Evolutionary conservation across 192 early-diverging fungal species (phyloP).

Genomic region (Gonapodya prolifera): DNA sequence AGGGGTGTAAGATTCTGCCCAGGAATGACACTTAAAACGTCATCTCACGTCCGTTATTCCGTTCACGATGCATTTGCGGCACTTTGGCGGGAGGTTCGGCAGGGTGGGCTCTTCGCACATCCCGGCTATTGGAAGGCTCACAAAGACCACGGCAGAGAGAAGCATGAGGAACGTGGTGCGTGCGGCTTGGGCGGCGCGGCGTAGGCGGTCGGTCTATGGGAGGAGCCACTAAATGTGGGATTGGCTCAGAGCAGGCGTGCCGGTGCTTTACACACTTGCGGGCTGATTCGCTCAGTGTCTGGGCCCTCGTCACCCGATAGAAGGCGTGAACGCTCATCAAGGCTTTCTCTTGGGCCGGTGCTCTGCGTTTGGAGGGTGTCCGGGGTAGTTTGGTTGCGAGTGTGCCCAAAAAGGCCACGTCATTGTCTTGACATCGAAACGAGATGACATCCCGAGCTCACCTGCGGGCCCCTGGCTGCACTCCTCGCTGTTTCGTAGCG

Average conservation of each 20-base stretch:
- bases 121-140: background rate
- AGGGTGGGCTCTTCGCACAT: background rate
- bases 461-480: background rate
- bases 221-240: background rate
- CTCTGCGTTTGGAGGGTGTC: too few species aligned
- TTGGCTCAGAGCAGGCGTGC: background rate
- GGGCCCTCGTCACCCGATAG: background rate
- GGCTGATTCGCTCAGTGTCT: background rate
- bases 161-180: background rate
- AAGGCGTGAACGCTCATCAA: background rate
- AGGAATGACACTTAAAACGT: background rate
- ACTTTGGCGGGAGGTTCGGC: background rate
- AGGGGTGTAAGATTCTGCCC: background rate
- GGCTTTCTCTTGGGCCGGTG: background rate
- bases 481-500: background rate
- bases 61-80: background rate
- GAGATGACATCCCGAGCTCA: background rate
- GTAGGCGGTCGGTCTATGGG: background rate
- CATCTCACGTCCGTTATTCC: background rate
- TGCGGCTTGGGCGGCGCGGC: background rate
- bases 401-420: background rate
- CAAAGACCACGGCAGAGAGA: background rate
- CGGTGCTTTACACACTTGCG: background rate
- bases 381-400: too few species aligned
- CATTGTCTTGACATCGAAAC: background rate